Evolutionary conservation across 2,329 filamentous ascomycete genomes (phyloP), one percentile per base, ranked within the genome.

Genomic region (Aspergillus novofumigatus): DNA sequence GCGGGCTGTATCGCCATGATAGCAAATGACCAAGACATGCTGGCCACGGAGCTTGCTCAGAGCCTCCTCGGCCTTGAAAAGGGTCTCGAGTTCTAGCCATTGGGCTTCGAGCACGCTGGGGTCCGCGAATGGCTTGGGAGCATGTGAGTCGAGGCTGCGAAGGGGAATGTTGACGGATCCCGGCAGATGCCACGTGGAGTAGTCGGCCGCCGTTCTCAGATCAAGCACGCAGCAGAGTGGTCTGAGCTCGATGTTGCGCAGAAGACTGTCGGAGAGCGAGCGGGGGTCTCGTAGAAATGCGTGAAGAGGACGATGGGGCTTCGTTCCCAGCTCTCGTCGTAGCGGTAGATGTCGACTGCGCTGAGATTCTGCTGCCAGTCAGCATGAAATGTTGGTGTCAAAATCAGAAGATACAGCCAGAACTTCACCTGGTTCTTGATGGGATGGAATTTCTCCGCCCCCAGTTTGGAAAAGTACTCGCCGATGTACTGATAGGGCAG

Each of bases 401-500:
- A 3, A n/a, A 23, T 6, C 47, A 28, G 38, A 4, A 4, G 35
- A 45, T 47, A n/a, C 5, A 14, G 20, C 28, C 25, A 7, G 1
- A 63, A 63, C 67, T 60, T 60, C n/a, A 78, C 77, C 67, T 77
- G 65, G 57, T 82, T 81, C 17, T 71, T 68, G 35, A 85, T 82
- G 0, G 77, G 67, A 2, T 76, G 79, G 64, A 85, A 85, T 49
- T 80, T 69, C 1, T 73, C 71, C 1, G 73, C 61, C 1, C 75
- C 78, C 10, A 86, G 71, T 62, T 84, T 85, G 26, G 81, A 75
- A 61, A 85, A 86, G 63, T 86, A 86, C 61, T 83, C 81, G 25
- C 78, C 74, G 48, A 86, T 78, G 58, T 86, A 86, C 65, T 86
- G 84, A 60, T 87, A 86, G 0, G 85, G 85, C 26, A 87, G 61